Conservation (phyloP, 768 basidiomycete genomes). For the Stropharia rugosoannulata region DNA sequence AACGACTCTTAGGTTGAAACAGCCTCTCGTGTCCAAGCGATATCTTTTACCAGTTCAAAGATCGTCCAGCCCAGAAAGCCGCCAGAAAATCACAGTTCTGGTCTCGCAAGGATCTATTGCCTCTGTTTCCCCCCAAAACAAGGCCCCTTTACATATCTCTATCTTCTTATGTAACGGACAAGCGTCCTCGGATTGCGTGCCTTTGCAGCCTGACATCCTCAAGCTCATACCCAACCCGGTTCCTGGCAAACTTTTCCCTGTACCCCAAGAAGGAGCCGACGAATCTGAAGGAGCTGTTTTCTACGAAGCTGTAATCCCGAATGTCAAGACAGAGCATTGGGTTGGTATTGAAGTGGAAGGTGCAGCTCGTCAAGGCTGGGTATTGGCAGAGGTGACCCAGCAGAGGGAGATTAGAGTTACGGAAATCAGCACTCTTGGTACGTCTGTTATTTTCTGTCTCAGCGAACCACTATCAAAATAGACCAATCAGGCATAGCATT, state of each 20-base stretch:
- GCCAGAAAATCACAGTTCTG: conserved; percentile 48
- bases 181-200: conserved; percentile 32
- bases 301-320: conserved; percentile 44
- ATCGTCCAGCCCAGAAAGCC: conserved; percentile 4
- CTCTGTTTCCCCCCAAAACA: conserved; percentile 48
- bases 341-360: conserved; percentile 54
- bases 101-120: conserved; percentile 59
- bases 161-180: conserved; percentile 43
- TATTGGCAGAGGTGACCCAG: conserved; percentile 52
- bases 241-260: conserved; percentile 55
- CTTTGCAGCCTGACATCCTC: conserved; percentile 44
- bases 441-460: conserved; percentile 19
- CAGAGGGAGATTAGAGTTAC: conserved; percentile 26
- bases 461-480: conserved; percentile 9
- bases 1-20: conserved; percentile 38
- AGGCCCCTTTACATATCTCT: conserved; percentile 42
- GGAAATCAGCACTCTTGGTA: conserved; percentile 43
- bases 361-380: conserved; percentile 58
- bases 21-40: conserved; percentile 39
- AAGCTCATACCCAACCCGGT: conserved; percentile 65
- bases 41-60: conserved; percentile 52
- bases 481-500: conserved; percentile 38
- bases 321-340: conserved; percentile 27
- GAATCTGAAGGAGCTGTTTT: conserved; percentile 75
- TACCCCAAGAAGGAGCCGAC: conserved; percentile 65